These are phyloP conservation scores for Phycomyces nitens DNA, from an alignment of 192 early-diverging fungal genomes.

Conservation along the genomic window DNA sequence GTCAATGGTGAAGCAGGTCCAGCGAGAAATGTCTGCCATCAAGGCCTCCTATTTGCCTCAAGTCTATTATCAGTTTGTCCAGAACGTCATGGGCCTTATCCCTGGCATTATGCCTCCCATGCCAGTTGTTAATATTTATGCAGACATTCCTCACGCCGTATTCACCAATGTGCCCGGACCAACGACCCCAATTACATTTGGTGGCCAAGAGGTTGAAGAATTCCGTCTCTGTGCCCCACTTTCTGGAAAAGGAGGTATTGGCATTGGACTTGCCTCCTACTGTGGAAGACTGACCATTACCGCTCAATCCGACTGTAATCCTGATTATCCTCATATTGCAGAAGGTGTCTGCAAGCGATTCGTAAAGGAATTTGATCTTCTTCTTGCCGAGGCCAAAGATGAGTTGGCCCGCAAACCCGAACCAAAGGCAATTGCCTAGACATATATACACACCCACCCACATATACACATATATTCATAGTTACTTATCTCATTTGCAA, in stretches of 20 bases:
- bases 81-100: background rate
- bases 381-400: conserved; percentile 13
- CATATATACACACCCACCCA: too few relatives aligned
- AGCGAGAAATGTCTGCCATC: conserved; percentile 22
- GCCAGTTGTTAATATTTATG: background rate
- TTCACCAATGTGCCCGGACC: conserved; percentile 37
- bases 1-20: conserved; percentile 16
- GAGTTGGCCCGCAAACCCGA: background rate
- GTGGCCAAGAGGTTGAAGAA: conserved; percentile 24
- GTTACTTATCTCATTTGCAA: too few relatives aligned
- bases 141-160: conserved; percentile 22
- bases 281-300: conserved; percentile 23
- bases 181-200: conserved; percentile 25
- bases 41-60: conserved; percentile 16
- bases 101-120: conserved; percentile 9
- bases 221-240: conserved; percentile 24
- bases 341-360: conserved; percentile 10
- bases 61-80: conserved; percentile 13
- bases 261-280: conserved; percentile 31
- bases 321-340: conserved; percentile 14
- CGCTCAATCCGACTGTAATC: conserved; percentile 16
- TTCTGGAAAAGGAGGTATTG: conserved; percentile 24
- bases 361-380: conserved; percentile 9
- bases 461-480: too few relatives aligned
- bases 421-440: too few relatives aligned